A percentile compares a stretch with the other conserved stretches of the same genome.
phyloP scores from a whole-genome alignment of 371 early-diverging fungal genomes.

The Rhizopus microsporus region DNA sequence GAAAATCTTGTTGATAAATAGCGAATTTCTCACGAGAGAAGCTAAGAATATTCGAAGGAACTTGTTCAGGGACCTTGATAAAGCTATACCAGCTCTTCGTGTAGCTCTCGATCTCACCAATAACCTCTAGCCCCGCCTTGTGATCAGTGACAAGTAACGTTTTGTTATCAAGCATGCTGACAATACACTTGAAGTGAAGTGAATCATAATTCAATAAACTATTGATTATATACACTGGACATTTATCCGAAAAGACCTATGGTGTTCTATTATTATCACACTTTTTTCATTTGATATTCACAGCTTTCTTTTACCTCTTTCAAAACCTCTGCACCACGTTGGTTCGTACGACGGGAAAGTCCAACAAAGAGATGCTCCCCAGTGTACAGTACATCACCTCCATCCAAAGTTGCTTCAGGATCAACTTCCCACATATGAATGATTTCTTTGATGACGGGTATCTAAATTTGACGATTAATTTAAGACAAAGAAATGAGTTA shows the following conservation, averaged over 20 bases:
- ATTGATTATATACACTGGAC: slow-evolving; percentile 18
- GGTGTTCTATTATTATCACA: background rate
- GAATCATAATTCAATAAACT: slow-evolving; percentile 19
- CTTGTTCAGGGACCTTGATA: slow-evolving; percentile 33
- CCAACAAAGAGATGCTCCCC: slow-evolving; percentile 38
- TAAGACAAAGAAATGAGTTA: background rate
- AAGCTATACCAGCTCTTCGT: slow-evolving; percentile 19
- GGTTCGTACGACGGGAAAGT: slow-evolving; percentile 36
- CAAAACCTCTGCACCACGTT: slow-evolving; percentile 27
- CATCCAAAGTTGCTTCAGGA: slow-evolving; percentile 33
- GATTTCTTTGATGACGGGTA: slow-evolving; percentile 20
- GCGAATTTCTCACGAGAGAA: slow-evolving; percentile 22
- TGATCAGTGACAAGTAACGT: slow-evolving; percentile 27
- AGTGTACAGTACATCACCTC: slow-evolving; percentile 38
- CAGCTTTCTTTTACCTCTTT: slow-evolving; percentile 7
- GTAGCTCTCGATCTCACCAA: slow-evolving; percentile 17
- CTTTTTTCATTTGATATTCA: background rate
- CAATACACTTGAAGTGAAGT: slow-evolving; percentile 38
- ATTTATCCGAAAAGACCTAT: slow-evolving; percentile 18
- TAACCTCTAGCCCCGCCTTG: slow-evolving; percentile 23
- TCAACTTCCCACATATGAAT: slow-evolving; percentile 25
- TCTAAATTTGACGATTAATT: background rate
- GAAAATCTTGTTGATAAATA: slow-evolving; percentile 30
- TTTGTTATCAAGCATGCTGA: slow-evolving; percentile 20
- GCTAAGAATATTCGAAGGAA: slow-evolving; percentile 36